These are phyloP conservation scores for Lactarius pseudohatsudake DNA, from an alignment of 768 basidiomycete species.

Conservation along the genomic window DNA sequence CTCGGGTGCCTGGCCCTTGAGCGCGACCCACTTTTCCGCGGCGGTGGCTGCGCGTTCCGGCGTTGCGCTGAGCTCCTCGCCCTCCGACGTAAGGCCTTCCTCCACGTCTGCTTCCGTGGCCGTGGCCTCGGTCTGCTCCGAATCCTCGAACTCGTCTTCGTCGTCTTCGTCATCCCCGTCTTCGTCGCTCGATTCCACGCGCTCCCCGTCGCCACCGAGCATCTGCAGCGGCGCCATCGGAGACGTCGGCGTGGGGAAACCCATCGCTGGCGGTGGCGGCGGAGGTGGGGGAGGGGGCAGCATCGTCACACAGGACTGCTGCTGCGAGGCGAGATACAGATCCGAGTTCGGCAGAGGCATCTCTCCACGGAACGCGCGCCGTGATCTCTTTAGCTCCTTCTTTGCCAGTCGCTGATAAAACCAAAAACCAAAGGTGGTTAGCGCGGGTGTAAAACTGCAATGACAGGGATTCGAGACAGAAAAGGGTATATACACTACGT, in stretches of 20 bases:
- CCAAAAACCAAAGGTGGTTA: slow-evolving; percentile 14
- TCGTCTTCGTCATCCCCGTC: slow-evolving; percentile 13
- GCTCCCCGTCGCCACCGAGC: slow-evolving; percentile 15
- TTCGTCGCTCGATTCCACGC: slow-evolving; percentile 33
- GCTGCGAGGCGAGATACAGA: slow-evolving; percentile 18
- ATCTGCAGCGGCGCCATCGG: slow-evolving; percentile 19
- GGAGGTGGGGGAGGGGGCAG: slow-evolving; percentile 7
- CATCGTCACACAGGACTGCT: not conserved
- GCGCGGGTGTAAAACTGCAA: slow-evolving; percentile 12
- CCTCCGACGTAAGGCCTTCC: slow-evolving; percentile 74
- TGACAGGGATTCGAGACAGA: not conserved
- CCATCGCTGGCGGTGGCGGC: slow-evolving; percentile 12
- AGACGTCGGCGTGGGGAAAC: slow-evolving; percentile 18
- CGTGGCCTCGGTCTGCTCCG: slow-evolving; percentile 56
- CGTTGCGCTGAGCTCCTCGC: slow-evolving; percentile 48
- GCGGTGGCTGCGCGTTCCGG: slow-evolving; percentile 34
- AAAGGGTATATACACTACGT: slow-evolving; percentile 17
- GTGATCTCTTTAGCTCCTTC: slow-evolving; percentile 28
- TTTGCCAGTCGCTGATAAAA: slow-evolving; percentile 31
- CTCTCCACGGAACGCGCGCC: slow-evolving; percentile 20
- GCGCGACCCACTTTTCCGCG: slow-evolving; percentile 77
- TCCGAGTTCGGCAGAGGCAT: slow-evolving; percentile 10
- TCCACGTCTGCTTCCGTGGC: slow-evolving; percentile 69
- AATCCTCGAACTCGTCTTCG: slow-evolving; percentile 45
- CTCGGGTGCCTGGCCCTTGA: slow-evolving; percentile 49